phyloP scores from a whole-genome alignment of 176 grass and related monocot genomes.

The Secale cereale region DNA sequence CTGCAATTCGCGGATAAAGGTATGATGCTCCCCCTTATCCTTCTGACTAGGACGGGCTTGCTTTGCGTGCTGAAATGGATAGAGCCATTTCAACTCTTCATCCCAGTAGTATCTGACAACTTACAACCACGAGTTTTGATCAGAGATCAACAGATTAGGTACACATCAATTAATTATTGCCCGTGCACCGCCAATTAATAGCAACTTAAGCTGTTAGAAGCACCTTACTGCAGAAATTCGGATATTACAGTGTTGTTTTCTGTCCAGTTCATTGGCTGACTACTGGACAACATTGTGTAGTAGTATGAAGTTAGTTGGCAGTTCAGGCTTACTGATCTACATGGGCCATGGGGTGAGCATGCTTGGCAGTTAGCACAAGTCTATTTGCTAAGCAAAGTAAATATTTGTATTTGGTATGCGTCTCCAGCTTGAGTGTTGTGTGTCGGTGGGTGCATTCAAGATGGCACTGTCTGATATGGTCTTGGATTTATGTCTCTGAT shows the following conservation, averaged over 20 bases:
- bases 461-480: not conserved
- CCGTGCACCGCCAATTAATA: not conserved
- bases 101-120: not conserved
- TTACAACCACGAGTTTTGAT: not conserved
- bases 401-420: not conserved
- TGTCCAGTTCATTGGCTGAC: not conserved
- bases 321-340: not conserved
- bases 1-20: slow-evolving; percentile 85
- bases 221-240: not conserved
- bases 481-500: not conserved
- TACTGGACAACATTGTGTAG: not conserved
- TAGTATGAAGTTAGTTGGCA: not conserved
- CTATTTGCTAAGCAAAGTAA: not conserved
- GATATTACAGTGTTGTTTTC: not conserved
- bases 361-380: not conserved
- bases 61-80: slow-evolving; percentile 6
- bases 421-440: not conserved
- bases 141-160: not conserved
- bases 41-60: not conserved
- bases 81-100: not conserved
- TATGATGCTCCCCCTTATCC: slow-evolving; percentile 1
- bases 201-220: not conserved
- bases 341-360: not conserved
- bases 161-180: not conserved
- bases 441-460: not conserved